Percentiles rank a stretch among this genome's conserved stretches.
These are phyloP conservation scores for Pestalotiopsis sp. DNA, from an alignment of 2,329 filamentous ascomycete species.

Conservation along the genomic window DNA sequence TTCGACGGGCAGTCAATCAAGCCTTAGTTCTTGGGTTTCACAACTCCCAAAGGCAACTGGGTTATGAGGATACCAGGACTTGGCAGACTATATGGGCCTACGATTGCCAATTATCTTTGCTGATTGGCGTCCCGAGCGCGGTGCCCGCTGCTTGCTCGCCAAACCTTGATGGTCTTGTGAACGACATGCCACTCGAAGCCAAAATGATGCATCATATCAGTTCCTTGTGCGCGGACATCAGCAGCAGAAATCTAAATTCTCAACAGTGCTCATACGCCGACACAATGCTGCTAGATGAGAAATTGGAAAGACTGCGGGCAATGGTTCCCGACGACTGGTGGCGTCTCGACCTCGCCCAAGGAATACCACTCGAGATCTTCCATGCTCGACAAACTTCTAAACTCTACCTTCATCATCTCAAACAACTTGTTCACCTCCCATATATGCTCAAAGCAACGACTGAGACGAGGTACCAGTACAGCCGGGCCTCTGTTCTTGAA, in stretches of 20 bases:
- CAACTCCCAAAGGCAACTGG: neutral
- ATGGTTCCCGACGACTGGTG: slow-evolving; percentile 1
- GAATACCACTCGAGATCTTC: neutral
- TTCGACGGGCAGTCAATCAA: slow-evolving; percentile 1
- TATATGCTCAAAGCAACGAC: slow-evolving; percentile 7
- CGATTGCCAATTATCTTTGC: slow-evolving; percentile 5
- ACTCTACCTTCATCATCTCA: slow-evolving; percentile 1
- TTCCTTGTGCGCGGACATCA: neutral
- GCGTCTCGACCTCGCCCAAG: neutral
- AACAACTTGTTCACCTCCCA: slow-evolving; percentile 4
- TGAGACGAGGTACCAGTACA: slow-evolving; percentile 4
- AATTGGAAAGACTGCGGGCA: neutral
- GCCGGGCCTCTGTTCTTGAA: slow-evolving; percentile 4
- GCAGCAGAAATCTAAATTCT: neutral
- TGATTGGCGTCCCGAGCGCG: slow-evolving; percentile 1
- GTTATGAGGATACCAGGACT: neutral
- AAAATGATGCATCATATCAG: slow-evolving; percentile 7
- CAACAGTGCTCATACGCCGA: neutral
- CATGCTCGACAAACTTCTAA: neutral
- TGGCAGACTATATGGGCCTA: slow-evolving; percentile 5
- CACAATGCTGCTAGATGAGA: neutral
- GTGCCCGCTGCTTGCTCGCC: neutral
- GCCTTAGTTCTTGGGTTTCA: slow-evolving; percentile 4
- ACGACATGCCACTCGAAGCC: neutral
- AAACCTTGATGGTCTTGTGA: neutral